Conservation (phyloP, 2,329 filamentous ascomycete species). For the Fusarium kyushuense region DNA sequence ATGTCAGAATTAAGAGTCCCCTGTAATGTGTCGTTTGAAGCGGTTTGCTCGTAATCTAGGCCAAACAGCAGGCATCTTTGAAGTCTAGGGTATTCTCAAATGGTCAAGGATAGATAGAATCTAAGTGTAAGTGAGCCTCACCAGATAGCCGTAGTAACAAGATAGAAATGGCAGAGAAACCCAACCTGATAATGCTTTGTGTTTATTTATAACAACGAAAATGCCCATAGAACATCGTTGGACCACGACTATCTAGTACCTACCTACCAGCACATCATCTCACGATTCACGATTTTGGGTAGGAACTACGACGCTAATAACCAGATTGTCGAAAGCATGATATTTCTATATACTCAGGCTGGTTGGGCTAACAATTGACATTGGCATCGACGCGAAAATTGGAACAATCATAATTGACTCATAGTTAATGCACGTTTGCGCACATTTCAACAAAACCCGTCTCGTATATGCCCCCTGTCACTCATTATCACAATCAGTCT, state of each 20-base stretch:
- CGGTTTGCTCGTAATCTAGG: background rate
- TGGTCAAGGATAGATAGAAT: background rate
- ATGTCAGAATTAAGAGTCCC: background rate
- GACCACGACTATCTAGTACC: no score
- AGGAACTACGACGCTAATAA: no score
- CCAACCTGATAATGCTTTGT: background rate
- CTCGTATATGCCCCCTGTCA: background rate
- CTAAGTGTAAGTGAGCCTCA: background rate
- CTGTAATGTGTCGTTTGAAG: background rate
- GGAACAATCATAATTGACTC: background rate
- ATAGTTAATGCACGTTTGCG: no score
- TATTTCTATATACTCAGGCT: background rate
- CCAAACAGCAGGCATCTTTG: background rate
- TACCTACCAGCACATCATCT: no score
- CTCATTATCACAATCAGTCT: background rate
- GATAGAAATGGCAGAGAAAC: background rate
- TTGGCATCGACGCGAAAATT: background rate
- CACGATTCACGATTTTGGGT: no score
- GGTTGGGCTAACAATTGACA: background rate
- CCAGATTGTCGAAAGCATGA: background rate
- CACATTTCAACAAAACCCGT: background rate
- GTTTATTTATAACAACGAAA: background rate
- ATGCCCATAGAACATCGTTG: background rate
- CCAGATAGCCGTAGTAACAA: background rate
- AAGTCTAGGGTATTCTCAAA: background rate